A percentile compares a stretch with the other conserved stretches of the same genome.
These are phyloP conservation scores for Cladosporium colombiae DNA, from an alignment of 2,329 filamentous ascomycete species.

Conservation along the genomic window DNA sequence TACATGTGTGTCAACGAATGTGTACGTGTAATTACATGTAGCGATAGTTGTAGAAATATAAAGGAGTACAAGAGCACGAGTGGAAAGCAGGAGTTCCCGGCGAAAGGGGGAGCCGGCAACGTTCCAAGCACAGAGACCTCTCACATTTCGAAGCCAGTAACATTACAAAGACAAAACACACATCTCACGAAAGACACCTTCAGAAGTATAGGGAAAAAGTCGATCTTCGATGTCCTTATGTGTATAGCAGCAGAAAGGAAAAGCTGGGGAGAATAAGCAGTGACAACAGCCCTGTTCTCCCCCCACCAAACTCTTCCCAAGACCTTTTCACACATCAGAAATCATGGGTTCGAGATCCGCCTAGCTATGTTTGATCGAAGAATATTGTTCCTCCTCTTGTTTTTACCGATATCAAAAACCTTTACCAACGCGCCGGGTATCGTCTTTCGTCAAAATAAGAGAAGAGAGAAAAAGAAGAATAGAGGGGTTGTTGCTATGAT, in stretches of 20 bases:
- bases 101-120: too few relatives aligned
- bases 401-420: background rate
- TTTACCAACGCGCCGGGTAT: slow-evolving; percentile 16
- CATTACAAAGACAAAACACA: too few relatives aligned
- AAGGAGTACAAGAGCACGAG: too few relatives aligned
- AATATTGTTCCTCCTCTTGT: background rate
- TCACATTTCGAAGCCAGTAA: too few relatives aligned
- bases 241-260: background rate
- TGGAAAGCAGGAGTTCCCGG: too few relatives aligned
- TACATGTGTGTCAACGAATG: too few relatives aligned
- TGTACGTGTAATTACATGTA: too few relatives aligned
- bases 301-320: background rate
- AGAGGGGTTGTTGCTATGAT: background rate
- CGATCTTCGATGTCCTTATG: background rate
- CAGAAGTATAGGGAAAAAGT: background rate
- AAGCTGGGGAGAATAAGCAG: background rate
- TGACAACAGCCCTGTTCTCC: background rate
- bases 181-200: background rate
- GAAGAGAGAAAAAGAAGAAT: slow-evolving; percentile 6
- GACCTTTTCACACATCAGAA: background rate
- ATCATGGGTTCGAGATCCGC: background rate
- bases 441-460: slow-evolving; percentile 17
- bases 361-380: background rate
- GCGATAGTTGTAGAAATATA: too few relatives aligned
- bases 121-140: too few relatives aligned